These are phyloP conservation scores for Sporothrix globosa DNA, from an alignment of 2,329 filamentous ascomycete species.

Conservation along the genomic window DNA sequence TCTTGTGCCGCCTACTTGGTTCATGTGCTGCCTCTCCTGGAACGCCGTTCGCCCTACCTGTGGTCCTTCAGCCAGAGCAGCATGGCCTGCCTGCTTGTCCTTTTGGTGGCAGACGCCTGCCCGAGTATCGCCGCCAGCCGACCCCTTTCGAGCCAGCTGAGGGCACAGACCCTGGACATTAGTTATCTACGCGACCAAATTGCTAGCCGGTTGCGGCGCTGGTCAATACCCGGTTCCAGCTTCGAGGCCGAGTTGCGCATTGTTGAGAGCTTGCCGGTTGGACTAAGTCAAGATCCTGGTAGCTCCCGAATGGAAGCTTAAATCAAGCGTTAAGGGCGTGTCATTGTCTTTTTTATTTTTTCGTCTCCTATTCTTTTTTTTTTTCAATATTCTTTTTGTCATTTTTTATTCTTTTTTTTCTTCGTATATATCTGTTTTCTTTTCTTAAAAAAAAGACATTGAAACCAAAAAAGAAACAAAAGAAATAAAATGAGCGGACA, in stretches of 20 bases:
- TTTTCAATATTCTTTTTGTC: neutral
- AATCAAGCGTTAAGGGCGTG: too few species aligned
- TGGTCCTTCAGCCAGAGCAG: constrained; percentile 46
- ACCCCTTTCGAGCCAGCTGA: neutral
- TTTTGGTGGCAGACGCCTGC: constrained; percentile 43
- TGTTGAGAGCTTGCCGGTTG: constrained; percentile 33
- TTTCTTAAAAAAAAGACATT: neutral
- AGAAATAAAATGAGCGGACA: neutral
- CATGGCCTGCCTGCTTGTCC: constrained; percentile 43
- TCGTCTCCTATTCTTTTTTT: neutral
- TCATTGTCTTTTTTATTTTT: neutral
- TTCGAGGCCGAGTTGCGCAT: constrained; percentile 39
- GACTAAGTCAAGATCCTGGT: neutral
- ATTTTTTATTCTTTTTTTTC: neutral
- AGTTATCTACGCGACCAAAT: constrained; percentile 41
- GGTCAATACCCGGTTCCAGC: constrained; percentile 44
- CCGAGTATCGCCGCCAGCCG: constrained; percentile 34
- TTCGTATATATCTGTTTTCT: neutral
- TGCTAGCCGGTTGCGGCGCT: constrained; percentile 41
- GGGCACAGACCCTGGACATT: constrained; percentile 34
- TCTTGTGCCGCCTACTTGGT: constrained; percentile 45
- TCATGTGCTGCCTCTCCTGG: constrained; percentile 44
- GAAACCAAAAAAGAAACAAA: neutral
- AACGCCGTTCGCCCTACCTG: constrained; percentile 46
- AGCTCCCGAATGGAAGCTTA: neutral